Evolutionary conservation across 805 yeast species (phyloP), one percentile per base, ranked within the genome.

Genomic region (Tetrapisispora iriomotensis): DNA sequence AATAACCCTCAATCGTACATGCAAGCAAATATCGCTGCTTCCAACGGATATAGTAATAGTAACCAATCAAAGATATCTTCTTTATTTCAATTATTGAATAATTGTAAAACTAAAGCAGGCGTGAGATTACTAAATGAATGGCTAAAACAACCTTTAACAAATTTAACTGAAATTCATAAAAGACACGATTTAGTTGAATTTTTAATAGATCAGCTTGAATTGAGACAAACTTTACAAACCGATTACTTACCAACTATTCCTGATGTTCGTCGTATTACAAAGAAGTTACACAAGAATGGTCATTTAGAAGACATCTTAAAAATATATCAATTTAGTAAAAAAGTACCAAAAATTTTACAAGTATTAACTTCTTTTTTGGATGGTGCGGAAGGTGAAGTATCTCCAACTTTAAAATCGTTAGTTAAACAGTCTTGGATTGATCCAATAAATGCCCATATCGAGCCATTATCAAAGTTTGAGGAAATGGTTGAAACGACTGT

Each of bases 71-170:
- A 66, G 49, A 71, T 74, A 44, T 58, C 76, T 0, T 82, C 94
- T 8, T 62, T 92, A 30, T 88, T 75, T 56, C 96, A 94, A 20
- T 68, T 92, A 32, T 65, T 92, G 50, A 90, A 92, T 65, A 77
- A 79, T 49, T 90, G 97, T 66, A 86, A 83, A 51, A 81, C 94
- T 4, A 71, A 77, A 2, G 86, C 92, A n/a, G 99, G 99, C 7
- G 67, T 90, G 1, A 71, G 97, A 46, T 62, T 88, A 37, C 70
- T 92, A 20, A 79, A 92, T 13, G 95, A 86, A 54, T 92, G 98
- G 98, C 69, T 92, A 44, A 92, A 90, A 54, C 98, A 92, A 61
- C 99, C 99, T 1, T 68, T 92, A 36, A 79, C 94, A 38, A 76
- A 77, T 47, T 54, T 71, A 9, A 53, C 49, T 0, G 75, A 69